Evolutionary conservation across 768 basidiomycete species (phyloP), one percentile per base, ranked within the genome.

Genomic region (Myochromella boudieri): DNA sequence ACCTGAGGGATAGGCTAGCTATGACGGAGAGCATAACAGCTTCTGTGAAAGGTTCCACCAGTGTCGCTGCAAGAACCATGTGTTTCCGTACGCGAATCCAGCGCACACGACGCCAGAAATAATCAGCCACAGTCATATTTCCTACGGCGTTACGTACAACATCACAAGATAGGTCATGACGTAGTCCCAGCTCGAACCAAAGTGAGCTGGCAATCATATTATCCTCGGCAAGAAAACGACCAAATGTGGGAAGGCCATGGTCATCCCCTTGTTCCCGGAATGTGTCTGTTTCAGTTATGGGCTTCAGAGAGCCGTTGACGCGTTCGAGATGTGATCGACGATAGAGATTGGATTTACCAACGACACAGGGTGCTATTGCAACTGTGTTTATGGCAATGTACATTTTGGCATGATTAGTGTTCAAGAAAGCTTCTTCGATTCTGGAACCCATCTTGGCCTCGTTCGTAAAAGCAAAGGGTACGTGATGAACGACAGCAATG

Each of bases 331-430:
- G 92, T 22, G 91, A 91, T 37, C 91, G 87, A 36, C 91, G 84
- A 66, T 94, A 98, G 39, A 99, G 62, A 63, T 93, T 94, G 31
- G 93, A 95, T 69, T 99, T 99, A 53, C 97, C 97, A 48, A 97
- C 86, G 4, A 98, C 93, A 59, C 97, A 99, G 1, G 94, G 95
- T 45, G 97, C 95, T 33, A 94, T 68, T 9, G 88, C 91, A 37
- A 88, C 70, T 0, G 87, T 80, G 68, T 95, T 95, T 62, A 97
- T 91, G 8, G 93, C 94, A 42, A 97, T 77, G 59, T 98, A 97
- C 89, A 97, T 94, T 68, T 95, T 98, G 20, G 95, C 92, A 59
- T 98, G 97, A 51, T 92, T 97, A 4, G 94, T 95, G 64, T 97
- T 97, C 47, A 99, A 70, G 65, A 95, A 99, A 0, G 91, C 92